Evolutionary conservation across 2,329 filamentous ascomycete species (phyloP).

Genomic region (Aspergillus sp.): DNA sequence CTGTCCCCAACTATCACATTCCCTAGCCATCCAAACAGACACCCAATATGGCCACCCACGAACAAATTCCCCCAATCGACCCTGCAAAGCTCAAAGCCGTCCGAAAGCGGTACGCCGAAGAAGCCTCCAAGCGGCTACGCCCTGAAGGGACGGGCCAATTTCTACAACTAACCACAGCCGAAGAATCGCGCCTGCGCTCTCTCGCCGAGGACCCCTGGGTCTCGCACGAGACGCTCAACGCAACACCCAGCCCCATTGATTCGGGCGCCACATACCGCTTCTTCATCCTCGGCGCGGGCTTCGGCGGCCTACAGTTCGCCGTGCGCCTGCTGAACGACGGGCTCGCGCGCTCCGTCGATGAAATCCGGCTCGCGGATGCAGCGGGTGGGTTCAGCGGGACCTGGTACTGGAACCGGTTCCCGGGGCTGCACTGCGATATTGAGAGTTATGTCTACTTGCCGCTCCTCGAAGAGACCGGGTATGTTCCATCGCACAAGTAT

Average conservation of each 20-base stretch:
- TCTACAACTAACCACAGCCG: background rate
- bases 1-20: too few species aligned
- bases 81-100: background rate
- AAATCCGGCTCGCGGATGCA: background rate
- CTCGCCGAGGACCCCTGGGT: background rate
- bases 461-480: slow-evolving; percentile 14
- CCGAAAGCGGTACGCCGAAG: background rate
- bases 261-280: background rate
- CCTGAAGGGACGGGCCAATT: background rate
- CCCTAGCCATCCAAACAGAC: too few species aligned
- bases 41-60: background rate
- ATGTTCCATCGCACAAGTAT: slow-evolving; percentile 17
- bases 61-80: background rate
- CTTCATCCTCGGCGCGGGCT: background rate
- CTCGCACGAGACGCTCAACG: background rate
- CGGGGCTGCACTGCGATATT: background rate
- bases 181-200: background rate
- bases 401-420: background rate
- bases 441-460: background rate
- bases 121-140: background rate
- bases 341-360: background rate
- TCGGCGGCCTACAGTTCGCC: background rate
- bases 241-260: background rate
- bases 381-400: background rate
- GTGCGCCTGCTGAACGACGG: background rate